Evolutionary conservation across 192 early-diverging fungal genomes (phyloP).

Genomic region (Pilaira anomala): DNA sequence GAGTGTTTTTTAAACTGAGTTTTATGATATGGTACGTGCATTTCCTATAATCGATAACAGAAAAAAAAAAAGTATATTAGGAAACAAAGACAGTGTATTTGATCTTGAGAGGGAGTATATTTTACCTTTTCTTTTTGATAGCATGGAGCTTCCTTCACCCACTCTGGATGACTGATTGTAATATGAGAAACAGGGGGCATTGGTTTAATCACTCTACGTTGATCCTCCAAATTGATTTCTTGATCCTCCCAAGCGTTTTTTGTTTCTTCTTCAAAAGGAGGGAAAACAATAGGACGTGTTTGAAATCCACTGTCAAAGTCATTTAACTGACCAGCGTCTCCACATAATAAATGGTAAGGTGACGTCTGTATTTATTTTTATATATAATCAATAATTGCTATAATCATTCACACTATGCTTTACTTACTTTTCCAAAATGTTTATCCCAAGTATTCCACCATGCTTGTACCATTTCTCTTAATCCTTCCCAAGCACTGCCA

Average conservation of each 20-base stretch:
- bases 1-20: no score
- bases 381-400: no score
- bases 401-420: not conserved
- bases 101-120: no score
- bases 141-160: not conserved
- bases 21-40: no score
- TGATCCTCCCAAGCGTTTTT: slow-evolving; percentile 34
- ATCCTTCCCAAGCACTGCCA: slow-evolving; percentile 48
- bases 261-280: slow-evolving; percentile 5
- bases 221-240: not conserved
- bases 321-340: not conserved
- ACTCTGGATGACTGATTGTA: slow-evolving; percentile 6
- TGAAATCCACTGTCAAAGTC: not conserved
- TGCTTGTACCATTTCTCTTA: slow-evolving; percentile 51
- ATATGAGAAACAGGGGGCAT: slow-evolving; percentile 26
- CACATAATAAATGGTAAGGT: slow-evolving; percentile 9
- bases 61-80: no score
- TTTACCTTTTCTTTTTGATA: not conserved
- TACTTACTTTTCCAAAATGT: slow-evolving; percentile 38
- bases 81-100: no score
- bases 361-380: slow-evolving; percentile 7
- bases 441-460: slow-evolving; percentile 78
- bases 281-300: slow-evolving; percentile 12
- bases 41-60: no score
- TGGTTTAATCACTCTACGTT: slow-evolving; percentile 11